Evolutionary conservation across 2,329 filamentous ascomycete species (phyloP).

Genomic region (Pyrenophora seminiperda): DNA sequence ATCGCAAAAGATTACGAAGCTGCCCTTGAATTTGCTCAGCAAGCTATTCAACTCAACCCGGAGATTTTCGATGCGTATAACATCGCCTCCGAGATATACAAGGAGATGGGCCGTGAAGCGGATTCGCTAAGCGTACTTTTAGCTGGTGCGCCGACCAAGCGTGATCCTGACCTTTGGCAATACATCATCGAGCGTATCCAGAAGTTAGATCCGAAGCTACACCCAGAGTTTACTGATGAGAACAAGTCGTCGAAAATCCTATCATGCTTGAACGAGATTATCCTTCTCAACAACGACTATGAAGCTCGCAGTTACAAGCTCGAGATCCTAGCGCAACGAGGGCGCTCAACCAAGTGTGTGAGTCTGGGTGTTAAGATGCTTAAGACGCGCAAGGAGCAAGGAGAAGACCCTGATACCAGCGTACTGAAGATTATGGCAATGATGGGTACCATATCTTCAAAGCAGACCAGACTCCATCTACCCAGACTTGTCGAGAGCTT

Average conservation of each 20-base stretch:
- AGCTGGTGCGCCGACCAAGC: constrained; percentile 62
- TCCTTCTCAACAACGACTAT: constrained; percentile 59
- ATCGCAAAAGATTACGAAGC: constrained; percentile 65
- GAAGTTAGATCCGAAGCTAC: constrained; percentile 49
- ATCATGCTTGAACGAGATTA: constrained; percentile 52
- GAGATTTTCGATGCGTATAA: constrained; percentile 67
- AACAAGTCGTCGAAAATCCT: constrained; percentile 37
- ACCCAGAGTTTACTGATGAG: constrained; percentile 36
- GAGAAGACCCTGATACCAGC: constrained; percentile 51
- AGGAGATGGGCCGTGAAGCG: constrained; percentile 60
- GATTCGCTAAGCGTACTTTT: constrained; percentile 63
- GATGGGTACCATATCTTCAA: constrained; percentile 58
- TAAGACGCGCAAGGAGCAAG: constrained; percentile 55
- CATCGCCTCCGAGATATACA: constrained; percentile 63
- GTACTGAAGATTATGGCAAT: constrained; percentile 63
- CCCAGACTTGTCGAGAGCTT: constrained; percentile 58
- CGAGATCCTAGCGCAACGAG: constrained; percentile 58
- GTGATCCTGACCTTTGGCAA: constrained; percentile 62
- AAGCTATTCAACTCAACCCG: constrained; percentile 57
- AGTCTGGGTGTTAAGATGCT: constrained; percentile 59
- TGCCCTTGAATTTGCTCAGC: constrained; percentile 39
- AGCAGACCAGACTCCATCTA: constrained; percentile 54
- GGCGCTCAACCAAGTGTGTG: constrained; percentile 41
- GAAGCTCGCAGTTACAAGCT: constrained; percentile 62
- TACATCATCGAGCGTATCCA: constrained; percentile 61